Evolutionary conservation across 805 yeast genomes (phyloP).

Genomic region (Candida easanensis): DNA sequence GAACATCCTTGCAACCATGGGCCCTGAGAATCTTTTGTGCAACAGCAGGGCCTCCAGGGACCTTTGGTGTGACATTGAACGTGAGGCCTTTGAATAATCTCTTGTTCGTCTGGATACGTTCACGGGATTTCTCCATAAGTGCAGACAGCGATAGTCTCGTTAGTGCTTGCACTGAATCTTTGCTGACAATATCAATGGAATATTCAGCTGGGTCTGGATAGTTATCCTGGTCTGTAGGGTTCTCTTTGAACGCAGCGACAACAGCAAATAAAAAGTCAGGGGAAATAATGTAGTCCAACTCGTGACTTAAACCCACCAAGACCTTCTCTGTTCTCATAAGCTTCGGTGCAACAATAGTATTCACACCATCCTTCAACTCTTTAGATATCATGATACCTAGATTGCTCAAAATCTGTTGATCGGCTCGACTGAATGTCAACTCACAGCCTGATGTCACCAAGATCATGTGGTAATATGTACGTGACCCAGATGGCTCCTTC

Average conservation of each 20-base stretch:
- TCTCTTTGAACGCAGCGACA: conserved; percentile 29
- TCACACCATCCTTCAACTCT: conserved; percentile 32
- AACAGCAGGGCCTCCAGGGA: conserved; percentile 59
- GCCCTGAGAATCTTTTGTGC: conserved; percentile 54
- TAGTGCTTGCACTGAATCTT: conserved; percentile 31
- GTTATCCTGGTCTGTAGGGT: conserved; percentile 17
- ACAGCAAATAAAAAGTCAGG: conserved; percentile 53
- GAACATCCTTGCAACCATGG: conserved; percentile 49
- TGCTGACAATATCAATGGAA: conserved; percentile 33
- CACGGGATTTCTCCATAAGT: conserved; percentile 15
- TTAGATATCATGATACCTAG: conserved; percentile 54
- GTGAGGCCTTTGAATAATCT: conserved; percentile 45
- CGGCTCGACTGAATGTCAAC: conserved; percentile 40
- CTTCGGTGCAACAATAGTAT: conserved; percentile 72
- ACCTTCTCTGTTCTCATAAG: conserved; percentile 87
- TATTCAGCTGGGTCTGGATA: conserved; percentile 29
- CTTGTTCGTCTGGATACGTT: conserved; percentile 17
- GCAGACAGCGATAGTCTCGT: conserved; percentile 25
- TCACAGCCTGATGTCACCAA: conserved; percentile 71
- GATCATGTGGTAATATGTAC: conserved; percentile 31
- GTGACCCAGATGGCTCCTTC: conserved; percentile 13
- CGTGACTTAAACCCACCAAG: conserved; percentile 61
- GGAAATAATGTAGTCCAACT: conserved; percentile 45
- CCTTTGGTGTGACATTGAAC: conserved; percentile 53
- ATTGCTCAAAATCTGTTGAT: conserved; percentile 39